A percentile compares a stretch with the other conserved stretches of the same genome.
Evolutionary conservation across 192 early-diverging fungal species (phyloP).

Genomic region (Coemansia sp.): DNA sequence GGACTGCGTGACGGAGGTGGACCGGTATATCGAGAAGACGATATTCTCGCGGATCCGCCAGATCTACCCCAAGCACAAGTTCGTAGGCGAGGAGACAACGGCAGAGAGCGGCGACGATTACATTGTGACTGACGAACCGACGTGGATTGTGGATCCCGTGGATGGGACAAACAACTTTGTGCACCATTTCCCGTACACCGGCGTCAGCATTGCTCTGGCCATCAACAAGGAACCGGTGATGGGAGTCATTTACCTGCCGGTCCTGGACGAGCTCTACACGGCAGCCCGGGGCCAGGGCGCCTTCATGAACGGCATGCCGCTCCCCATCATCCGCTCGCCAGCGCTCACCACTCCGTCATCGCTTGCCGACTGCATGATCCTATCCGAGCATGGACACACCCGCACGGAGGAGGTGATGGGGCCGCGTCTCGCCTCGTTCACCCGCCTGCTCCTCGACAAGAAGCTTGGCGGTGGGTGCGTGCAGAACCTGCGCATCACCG

Average conservation of each 20-base stretch:
- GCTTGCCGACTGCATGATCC: slow-evolving; percentile 70
- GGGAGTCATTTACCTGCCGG: slow-evolving; percentile 90
- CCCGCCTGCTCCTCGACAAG: slow-evolving; percentile 60
- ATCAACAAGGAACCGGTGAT: slow-evolving; percentile 74
- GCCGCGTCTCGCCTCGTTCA: slow-evolving; percentile 68
- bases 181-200: slow-evolving; percentile 76
- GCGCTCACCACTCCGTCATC: slow-evolving; percentile 60
- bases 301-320: slow-evolving; percentile 40
- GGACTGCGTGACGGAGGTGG: slow-evolving; percentile 77
- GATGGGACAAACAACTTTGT: slow-evolving; percentile 84
- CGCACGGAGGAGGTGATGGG: slow-evolving; percentile 60
- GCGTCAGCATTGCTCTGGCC: slow-evolving; percentile 83
- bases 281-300: slow-evolving; percentile 38
- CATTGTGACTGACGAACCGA: slow-evolving; percentile 69
- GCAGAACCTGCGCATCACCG: slow-evolving; percentile 75
- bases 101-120: slow-evolving; percentile 57
- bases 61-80: slow-evolving; percentile 69
- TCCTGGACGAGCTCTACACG: slow-evolving; percentile 79
- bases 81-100: slow-evolving; percentile 89
- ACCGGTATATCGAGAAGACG: slow-evolving; percentile 75
- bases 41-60: slow-evolving; percentile 63
- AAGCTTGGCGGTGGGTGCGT: slow-evolving; percentile 57
- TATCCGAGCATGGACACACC: slow-evolving; percentile 86
- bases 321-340: slow-evolving; percentile 64
- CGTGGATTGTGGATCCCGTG: slow-evolving; percentile 90